phyloP scores from a whole-genome alignment of 176 grass and related monocot species.

The Oryza meridionalis region DNA sequence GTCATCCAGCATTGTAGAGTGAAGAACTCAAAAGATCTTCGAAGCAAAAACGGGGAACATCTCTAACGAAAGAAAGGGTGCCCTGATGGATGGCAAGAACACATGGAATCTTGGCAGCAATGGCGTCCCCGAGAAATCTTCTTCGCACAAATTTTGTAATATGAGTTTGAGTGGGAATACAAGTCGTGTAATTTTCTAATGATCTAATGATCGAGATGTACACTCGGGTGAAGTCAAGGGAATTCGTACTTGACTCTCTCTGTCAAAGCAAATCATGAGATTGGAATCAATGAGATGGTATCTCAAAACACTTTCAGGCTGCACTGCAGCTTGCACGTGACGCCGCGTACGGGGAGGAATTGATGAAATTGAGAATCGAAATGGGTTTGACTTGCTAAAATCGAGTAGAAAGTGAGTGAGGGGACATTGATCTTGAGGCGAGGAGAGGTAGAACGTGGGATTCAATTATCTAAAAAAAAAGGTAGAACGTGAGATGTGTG shows the following conservation, averaged over 20 bases:
- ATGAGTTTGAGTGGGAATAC: constrained; percentile 10
- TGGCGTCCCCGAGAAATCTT: neutral
- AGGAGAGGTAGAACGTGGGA: constrained; percentile 11
- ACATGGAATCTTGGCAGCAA: neutral
- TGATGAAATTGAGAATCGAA: neutral
- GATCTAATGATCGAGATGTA: neutral
- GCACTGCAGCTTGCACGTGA: neutral
- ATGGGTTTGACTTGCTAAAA: constrained; percentile 29
- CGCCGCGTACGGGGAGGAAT: neutral
- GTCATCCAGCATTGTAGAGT: too few relatives aligned
- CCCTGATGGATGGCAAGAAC: neutral
- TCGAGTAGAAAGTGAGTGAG: neutral
- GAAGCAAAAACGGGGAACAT: neutral
- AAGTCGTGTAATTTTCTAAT: constrained; percentile 29
- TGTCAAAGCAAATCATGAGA: neutral
- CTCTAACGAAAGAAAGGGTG: neutral
- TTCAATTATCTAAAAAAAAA: neutral
- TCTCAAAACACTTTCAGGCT: neutral
- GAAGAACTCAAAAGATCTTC: neutral
- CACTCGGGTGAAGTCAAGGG: neutral
- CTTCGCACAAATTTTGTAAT: constrained; percentile 38
- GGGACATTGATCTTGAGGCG: constrained; percentile 38
- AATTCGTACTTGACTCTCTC: neutral
- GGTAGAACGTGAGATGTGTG: constrained; percentile 7
- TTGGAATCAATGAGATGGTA: neutral